These are phyloP conservation scores for Penicillium aurantiogriseum DNA, from an alignment of 2,329 filamentous ascomycete species.

Conservation along the genomic window DNA sequence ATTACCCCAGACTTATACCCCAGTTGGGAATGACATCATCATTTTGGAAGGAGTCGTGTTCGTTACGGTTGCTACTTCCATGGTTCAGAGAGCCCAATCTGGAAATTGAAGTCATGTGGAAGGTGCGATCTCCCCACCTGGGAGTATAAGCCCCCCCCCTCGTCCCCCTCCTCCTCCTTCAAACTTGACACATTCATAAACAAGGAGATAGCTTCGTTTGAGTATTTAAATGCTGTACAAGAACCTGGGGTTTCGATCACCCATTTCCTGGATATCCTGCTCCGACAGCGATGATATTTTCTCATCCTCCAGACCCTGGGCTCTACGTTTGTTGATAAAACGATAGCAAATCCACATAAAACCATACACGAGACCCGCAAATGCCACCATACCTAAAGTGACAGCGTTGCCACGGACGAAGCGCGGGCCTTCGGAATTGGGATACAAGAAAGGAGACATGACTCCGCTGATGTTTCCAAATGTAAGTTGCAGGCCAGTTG, in stretches of 20 bases:
- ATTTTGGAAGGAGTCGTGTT: background rate
- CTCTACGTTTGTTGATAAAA: slow-evolving; percentile 47
- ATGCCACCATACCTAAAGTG: slow-evolving; percentile 57
- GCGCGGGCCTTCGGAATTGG: slow-evolving; percentile 52
- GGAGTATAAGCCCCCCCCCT: background rate
- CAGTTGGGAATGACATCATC: slow-evolving; percentile 2
- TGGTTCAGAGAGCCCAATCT: background rate
- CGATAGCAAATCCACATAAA: slow-evolving; percentile 56
- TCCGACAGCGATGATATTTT: slow-evolving; percentile 42
- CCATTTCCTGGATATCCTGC: slow-evolving; percentile 45
- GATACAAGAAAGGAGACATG: slow-evolving; percentile 64
- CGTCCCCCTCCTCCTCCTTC: background rate
- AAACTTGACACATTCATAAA: background rate
- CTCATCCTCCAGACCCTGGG: slow-evolving; percentile 38
- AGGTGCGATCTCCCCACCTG: background rate
- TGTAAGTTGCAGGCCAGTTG: slow-evolving; percentile 68
- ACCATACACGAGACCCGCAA: slow-evolving; percentile 54
- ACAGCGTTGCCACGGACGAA: slow-evolving; percentile 63
- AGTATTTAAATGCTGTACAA: slow-evolving; percentile 36
- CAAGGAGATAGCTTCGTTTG: background rate
- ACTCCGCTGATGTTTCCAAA: slow-evolving; percentile 70
- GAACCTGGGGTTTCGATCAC: slow-evolving; percentile 44
- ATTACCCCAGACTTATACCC: background rate
- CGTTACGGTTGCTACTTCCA: too few relatives aligned
- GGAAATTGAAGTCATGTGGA: background rate